Base-by-base conservation (phyloP, 805 yeast species). In the Starmerella apicola region DNA sequence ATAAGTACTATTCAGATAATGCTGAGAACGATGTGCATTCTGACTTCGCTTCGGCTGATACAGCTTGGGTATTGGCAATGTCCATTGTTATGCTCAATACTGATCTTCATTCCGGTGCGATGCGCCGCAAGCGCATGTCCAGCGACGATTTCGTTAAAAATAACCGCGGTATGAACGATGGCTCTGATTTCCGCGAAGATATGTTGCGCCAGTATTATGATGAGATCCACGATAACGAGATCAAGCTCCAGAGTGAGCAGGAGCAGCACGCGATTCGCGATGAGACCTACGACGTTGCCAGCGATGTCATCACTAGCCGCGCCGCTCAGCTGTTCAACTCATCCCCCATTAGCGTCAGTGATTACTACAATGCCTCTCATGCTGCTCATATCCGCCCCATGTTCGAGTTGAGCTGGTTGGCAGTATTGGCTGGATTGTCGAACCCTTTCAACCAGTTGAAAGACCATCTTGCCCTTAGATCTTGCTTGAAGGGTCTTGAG, bases 391-490 rank as follows among this genome's bases (percentile, higher is more conserved):
- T 88, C 13, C 79, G 73, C 56, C 86, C 96, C 1, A 82, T 93
- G 55, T 88, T 91, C 62, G 95, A 88, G 52, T 83, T 83, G 15
- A 64, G 81, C 32, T 91, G 99, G 99, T 86, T 93, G 95, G 84
- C 96, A 0, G 73, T 91, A 35, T 67, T 91, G 49, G 97, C 97
- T 5, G 96, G 94, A 0, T 67, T 91, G 36, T 85, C 96, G 0
- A 88, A 93, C 3, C 94, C 95, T 5, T 85, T 86, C 65, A 84
- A 80, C 55, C 95, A 84, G 40, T 77, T 79, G 46, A 85, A 81
- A 50, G 71, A 81, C 3, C 71, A 66, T 36, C 61, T 70, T 7
- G 50, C 52, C n/a, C 44, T 58, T 19, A 24, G 20, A 10, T 18
- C 37, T 10, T 78, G 95, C 50, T 62, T 91, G 39, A 95, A 83